Base-by-base conservation (phyloP, 768 basidiomycete genomes). In the Vishniacozyma victoriae region DNA sequence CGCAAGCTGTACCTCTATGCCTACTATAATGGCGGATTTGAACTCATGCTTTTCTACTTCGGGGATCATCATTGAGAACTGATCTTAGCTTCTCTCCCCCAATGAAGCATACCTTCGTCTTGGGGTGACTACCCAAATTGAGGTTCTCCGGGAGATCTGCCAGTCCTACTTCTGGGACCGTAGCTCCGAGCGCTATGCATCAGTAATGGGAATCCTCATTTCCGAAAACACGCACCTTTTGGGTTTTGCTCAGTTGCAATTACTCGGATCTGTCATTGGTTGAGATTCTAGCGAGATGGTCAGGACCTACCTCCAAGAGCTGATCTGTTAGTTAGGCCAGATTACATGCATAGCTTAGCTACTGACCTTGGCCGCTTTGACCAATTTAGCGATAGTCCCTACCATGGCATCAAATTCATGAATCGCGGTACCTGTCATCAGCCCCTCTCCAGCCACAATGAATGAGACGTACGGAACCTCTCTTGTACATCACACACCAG, bases 191-290 rank as follows among this genome's bases (percentile, higher is more conserved):
- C 0, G 78, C 86, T 87, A 60, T 35, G 13, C 22, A 31, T 40
- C 25, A 42, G 13, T 18, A 24, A 18, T 20, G 16, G 40, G 12
- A 24, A 41, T n/a, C 29, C n/a, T 9, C n/a, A 33, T 9, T n/a
- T 33, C 29, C 9, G n/a, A 9, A 9, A 35, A n/a, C 6, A 42
- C 75, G 38, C 46, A 85, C 87, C 85, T 78, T 75, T 81, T 2
- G 85, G 78, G 62, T 87, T 86, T 72, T 93, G 89, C 53, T 88
- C 89, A 0, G 90, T 91, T 19, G 76, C 80, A n/a, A 91, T 67
- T 9, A 92, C 82, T 35, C 82, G 82, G 38, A 86, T 78, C 42
- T 79, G 75, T 33, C 26, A 33, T 50, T 38, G 46, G 43, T 6
- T n/a, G 35, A 25, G 12, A 19, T n/a, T 39, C 19, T 48, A 37